Conservation (phyloP, 805 yeast species). For the Wickerhamiella slavikovae region DNA sequence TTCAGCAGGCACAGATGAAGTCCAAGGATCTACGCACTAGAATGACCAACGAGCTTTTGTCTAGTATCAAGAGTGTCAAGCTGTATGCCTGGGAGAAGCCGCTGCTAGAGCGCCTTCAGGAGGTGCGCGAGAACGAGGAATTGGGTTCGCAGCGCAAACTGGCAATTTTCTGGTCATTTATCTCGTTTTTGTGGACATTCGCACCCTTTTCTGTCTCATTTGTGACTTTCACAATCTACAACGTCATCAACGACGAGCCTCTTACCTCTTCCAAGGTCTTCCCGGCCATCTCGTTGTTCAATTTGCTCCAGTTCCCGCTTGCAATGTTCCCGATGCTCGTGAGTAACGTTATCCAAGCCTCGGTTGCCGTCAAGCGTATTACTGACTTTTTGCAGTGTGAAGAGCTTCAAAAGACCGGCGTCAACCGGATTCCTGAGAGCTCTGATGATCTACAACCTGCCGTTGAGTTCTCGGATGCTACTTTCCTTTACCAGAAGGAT, state of each 20-base stretch:
- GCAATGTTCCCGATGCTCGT: conserved; percentile 84
- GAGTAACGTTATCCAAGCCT: conserved; percentile 70
- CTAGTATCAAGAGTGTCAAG: conserved; percentile 77
- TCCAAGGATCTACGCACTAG: conserved; percentile 84
- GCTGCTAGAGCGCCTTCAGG: conserved; percentile 46
- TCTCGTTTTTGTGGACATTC: conserved; percentile 68
- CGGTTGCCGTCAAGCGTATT: conserved; percentile 36
- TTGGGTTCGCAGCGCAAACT: conserved; percentile 56
- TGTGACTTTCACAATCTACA: conserved; percentile 69
- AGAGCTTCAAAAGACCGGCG: conserved; percentile 70
- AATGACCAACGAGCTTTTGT: conserved; percentile 64
- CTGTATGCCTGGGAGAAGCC: conserved; percentile 93
- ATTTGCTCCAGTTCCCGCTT: conserved; percentile 74
- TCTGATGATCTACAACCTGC: conserved; percentile 44
- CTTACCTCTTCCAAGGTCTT: conserved; percentile 75
- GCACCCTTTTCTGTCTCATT: conserved; percentile 84
- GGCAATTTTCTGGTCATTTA: conserved; percentile 61
- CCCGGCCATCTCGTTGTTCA: conserved; percentile 39
- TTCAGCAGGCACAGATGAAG: conserved; percentile 70
- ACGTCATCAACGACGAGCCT: conserved; percentile 37
- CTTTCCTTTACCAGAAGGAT: conserved; percentile 42
- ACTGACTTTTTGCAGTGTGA: conserved; percentile 43
- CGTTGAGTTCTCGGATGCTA: conserved; percentile 18
- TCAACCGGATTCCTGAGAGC: conserved; percentile 39
- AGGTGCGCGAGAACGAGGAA: conserved; percentile 78